phyloP scores from a whole-genome alignment of 768 basidiomycete genomes.

The Mycena pura region DNA sequence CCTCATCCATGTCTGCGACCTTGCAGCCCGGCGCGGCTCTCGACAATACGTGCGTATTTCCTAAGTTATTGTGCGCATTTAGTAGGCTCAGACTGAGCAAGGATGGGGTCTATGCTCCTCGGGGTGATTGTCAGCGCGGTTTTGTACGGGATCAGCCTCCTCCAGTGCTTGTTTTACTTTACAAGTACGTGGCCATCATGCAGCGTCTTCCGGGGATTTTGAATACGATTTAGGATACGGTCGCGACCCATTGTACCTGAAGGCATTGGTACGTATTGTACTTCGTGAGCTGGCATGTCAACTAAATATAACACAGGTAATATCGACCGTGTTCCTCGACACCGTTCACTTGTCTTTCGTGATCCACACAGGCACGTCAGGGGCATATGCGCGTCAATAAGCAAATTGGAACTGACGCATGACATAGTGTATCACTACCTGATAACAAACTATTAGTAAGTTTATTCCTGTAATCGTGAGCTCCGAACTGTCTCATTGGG shows the following conservation, averaged over 20 bases:
- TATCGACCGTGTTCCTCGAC: constrained; percentile 49
- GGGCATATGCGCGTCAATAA: too few species aligned
- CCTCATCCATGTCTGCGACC: constrained; percentile 27
- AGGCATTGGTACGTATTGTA: constrained; percentile 42
- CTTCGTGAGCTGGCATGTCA: not conserved
- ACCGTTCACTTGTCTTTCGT: constrained; percentile 56
- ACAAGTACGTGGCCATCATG: constrained; percentile 33
- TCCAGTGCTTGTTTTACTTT: constrained; percentile 59
- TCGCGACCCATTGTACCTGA: constrained; percentile 50
- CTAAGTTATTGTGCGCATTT: not conserved
- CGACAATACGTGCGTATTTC: constrained; percentile 39
- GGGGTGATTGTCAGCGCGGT: constrained; percentile 43
- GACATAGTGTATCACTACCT: constrained; percentile 54
- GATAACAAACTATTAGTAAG: constrained; percentile 49
- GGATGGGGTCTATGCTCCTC: constrained; percentile 53
- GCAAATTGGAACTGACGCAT: not conserved
- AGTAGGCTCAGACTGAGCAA: constrained; percentile 21
- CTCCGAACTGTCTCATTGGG: constrained; percentile 3
- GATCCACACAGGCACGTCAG: constrained; percentile 45
- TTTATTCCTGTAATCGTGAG: not conserved
- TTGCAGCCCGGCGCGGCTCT: constrained; percentile 35
- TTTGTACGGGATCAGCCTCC: constrained; percentile 50
- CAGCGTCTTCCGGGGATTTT: not conserved
- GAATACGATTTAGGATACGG: constrained; percentile 38
- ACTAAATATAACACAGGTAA: constrained; percentile 40